Percentiles rank a stretch among this genome's conserved stretches.
phyloP scores from a whole-genome alignment of 2,329 filamentous ascomycete genomes.

The Penicillium sp. region DNA sequence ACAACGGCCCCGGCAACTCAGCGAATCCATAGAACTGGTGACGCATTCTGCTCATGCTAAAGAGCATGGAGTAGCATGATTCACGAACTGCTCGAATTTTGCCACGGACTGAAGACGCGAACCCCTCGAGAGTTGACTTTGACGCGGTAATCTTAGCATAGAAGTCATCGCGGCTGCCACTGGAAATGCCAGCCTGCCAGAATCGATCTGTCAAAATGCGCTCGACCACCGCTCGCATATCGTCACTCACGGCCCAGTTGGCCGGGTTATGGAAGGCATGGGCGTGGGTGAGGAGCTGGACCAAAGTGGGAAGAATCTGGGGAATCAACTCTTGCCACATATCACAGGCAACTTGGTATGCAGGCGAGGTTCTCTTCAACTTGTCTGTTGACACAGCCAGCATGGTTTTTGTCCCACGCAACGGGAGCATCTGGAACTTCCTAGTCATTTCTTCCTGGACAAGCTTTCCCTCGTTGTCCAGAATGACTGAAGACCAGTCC shows the following conservation, averaged over 20 bases:
- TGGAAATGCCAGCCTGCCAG: slow-evolving; percentile 97
- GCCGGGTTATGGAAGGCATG: slow-evolving; percentile 86
- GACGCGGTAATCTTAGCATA: slow-evolving; percentile 89
- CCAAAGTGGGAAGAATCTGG: slow-evolving; percentile 77
- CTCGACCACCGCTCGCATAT: slow-evolving; percentile 75
- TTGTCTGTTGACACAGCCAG: slow-evolving; percentile 92
- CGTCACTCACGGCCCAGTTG: slow-evolving; percentile 78
- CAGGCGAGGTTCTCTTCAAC: slow-evolving; percentile 69
- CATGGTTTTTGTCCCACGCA: slow-evolving; percentile 87
- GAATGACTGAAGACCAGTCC: slow-evolving; percentile 78
- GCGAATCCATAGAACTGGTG: slow-evolving; percentile 87
- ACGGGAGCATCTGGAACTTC: slow-evolving; percentile 72
- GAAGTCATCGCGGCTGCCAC: slow-evolving; percentile 94
- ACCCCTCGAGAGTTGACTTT: slow-evolving; percentile 85
- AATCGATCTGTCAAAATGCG: slow-evolving; percentile 91
- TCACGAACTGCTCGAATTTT: slow-evolving; percentile 88
- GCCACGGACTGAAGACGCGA: slow-evolving; percentile 89
- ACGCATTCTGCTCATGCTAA: slow-evolving; percentile 85
- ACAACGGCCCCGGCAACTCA: slow-evolving; percentile 79
- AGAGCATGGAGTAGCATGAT: slow-evolving; percentile 90
- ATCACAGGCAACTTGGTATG: slow-evolving; percentile 73
- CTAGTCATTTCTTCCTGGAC: slow-evolving; percentile 79
- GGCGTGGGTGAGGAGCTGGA: slow-evolving; percentile 84
- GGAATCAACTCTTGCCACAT: slow-evolving; percentile 88
- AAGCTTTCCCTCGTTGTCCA: slow-evolving; percentile 77